A percentile compares a stretch with the other conserved stretches of the same genome.
Evolutionary conservation across 2,329 filamentous ascomycete species (phyloP).

Genomic region (Aureobasidium uvarum): DNA sequence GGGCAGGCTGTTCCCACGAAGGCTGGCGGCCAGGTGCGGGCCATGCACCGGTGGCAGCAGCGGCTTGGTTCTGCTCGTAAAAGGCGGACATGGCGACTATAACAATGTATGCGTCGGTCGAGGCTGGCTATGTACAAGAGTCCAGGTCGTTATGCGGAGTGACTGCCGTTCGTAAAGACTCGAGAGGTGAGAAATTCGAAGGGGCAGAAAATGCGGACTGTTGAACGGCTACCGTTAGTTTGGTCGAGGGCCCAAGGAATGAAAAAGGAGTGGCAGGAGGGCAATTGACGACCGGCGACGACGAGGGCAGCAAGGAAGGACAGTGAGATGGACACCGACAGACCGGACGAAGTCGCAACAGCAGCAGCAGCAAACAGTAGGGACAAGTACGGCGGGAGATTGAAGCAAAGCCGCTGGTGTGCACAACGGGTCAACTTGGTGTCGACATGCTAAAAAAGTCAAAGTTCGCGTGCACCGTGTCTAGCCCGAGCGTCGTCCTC

Average conservation of each 20-base stretch:
- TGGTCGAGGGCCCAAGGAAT: constrained; percentile 19
- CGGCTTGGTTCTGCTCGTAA: constrained; percentile 25
- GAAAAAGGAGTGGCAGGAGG: constrained; percentile 22
- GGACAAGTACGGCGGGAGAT: constrained; percentile 23
- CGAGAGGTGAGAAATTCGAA: constrained; percentile 19
- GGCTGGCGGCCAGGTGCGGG: constrained; percentile 61
- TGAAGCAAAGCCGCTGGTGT: constrained; percentile 20
- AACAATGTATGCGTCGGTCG: constrained; percentile 7
- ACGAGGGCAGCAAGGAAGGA: constrained; percentile 14
- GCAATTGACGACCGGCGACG: constrained; percentile 21
- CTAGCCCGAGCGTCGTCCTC: constrained; percentile 26
- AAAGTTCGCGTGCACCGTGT: constrained; percentile 24
- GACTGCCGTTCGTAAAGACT: constrained; percentile 21
- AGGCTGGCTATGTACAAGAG: constrained; percentile 19
- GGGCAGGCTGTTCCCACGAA: constrained; percentile 70
- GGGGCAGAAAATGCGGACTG: constrained; percentile 24
- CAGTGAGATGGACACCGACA: constrained; percentile 18
- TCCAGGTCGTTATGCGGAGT: constrained; percentile 3
- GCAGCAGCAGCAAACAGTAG: constrained; percentile 21
- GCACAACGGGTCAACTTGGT: constrained; percentile 21
- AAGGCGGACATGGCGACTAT: constrained; percentile 26
- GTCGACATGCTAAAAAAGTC: constrained; percentile 26
- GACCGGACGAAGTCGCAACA: constrained; percentile 10
- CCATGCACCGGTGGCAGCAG: constrained; percentile 21
- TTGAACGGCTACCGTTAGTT: constrained; percentile 24